Evolutionary conservation across 2,329 filamentous ascomycete species (phyloP).

Genomic region (Pseudopyricularia cyperi): DNA sequence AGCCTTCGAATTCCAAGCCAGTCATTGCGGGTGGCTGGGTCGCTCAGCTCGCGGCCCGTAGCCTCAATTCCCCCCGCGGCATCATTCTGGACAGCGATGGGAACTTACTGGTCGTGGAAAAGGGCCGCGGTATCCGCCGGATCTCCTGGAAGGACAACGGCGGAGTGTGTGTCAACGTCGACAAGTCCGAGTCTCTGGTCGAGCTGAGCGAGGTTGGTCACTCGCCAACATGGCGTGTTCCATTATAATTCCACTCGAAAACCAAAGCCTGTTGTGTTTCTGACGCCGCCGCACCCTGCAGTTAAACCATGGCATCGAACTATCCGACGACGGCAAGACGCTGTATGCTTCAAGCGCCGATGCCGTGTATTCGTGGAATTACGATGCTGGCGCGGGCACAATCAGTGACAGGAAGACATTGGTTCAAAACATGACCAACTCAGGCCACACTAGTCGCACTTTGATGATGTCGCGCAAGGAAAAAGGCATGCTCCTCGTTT

Average conservation of each 20-base stretch:
- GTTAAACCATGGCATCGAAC: conserved; percentile 43
- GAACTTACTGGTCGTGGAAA: conserved; percentile 31
- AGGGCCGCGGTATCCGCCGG: conserved; percentile 25
- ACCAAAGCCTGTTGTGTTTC: background rate
- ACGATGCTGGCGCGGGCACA: conserved; percentile 39
- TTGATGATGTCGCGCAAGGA: conserved; percentile 44
- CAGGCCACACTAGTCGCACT: conserved; percentile 54
- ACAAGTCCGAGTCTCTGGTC: conserved; percentile 21
- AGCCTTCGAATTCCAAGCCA: conserved; percentile 13
- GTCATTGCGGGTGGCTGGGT: conserved; percentile 18
- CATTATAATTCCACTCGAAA: no score
- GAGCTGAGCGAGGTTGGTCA: conserved; percentile 16
- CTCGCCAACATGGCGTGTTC: background rate
- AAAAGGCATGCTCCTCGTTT: conserved; percentile 39
- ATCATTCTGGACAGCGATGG: conserved; percentile 32
- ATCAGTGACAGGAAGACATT: conserved; percentile 34
- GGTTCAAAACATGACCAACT: conserved; percentile 47
- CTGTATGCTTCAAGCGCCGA: conserved; percentile 44
- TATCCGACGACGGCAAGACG: conserved; percentile 37
- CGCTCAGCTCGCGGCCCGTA: conserved; percentile 18
- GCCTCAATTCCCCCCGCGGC: conserved; percentile 25
- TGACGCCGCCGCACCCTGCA: conserved; percentile 10
- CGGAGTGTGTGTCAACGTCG: conserved; percentile 25
- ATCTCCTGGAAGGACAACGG: conserved; percentile 25
- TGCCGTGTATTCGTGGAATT: conserved; percentile 51